Percentiles rank a stretch among this genome's conserved stretches.
phyloP scores from a whole-genome alignment of 1,284 basidiomycete genomes.

The Melampsora americana region DNA sequence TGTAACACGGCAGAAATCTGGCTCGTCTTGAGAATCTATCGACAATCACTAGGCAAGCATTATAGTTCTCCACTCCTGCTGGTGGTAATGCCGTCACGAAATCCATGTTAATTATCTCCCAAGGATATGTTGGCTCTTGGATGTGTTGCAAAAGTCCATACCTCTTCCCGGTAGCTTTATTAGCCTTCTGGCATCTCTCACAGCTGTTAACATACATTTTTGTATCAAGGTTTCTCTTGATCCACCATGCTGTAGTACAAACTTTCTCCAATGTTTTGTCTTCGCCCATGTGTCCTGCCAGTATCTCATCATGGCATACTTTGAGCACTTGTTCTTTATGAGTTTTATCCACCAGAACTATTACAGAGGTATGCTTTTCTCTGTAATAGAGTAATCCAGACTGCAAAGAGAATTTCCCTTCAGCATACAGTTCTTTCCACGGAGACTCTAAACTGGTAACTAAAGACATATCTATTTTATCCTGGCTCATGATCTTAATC shows the following conservation, averaged over 20 bases:
- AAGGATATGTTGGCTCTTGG: too few relatives aligned
- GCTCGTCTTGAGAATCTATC: constrained; percentile 12
- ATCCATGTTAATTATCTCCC: too few relatives aligned
- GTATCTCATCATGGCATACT: neutral
- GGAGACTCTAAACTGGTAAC: neutral
- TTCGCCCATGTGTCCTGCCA: neutral
- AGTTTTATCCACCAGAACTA: neutral
- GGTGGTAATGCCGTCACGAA: constrained; percentile 6
- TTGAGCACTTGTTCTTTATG: neutral
- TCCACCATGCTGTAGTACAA: neutral
- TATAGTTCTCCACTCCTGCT: constrained; percentile 4
- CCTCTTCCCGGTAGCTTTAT: constrained; percentile 19
- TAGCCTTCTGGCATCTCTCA: too few relatives aligned
- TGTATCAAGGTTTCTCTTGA: neutral
- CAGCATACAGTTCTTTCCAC: neutral
- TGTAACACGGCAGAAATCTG: constrained; percentile 10
- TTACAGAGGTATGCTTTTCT: neutral
- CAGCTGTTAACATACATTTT: too few relatives aligned
- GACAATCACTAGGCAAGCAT: neutral
- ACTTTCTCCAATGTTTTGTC: neutral
- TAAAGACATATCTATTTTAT: neutral
- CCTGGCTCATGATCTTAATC: neutral
- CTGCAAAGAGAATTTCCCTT: neutral
- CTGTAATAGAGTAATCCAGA: neutral
- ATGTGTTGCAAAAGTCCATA: too few relatives aligned